A percentile compares a stretch with the other conserved stretches of the same genome.
These are phyloP conservation scores for Fusarium irregulare DNA, from an alignment of 2,329 filamentous ascomycete genomes.

Conservation along the genomic window DNA sequence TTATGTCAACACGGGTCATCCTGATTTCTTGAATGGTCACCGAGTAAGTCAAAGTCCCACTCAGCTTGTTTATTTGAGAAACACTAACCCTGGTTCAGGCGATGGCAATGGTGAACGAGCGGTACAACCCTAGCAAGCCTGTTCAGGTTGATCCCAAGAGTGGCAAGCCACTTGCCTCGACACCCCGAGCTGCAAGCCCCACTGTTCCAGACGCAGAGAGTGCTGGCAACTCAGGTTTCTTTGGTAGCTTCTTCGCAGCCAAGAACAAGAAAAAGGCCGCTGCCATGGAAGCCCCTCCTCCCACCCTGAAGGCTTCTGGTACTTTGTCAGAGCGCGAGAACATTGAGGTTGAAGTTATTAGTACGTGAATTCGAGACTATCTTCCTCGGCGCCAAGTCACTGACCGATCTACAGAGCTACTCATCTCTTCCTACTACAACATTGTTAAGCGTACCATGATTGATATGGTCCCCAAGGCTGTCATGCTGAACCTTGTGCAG, in stretches of 20 bases:
- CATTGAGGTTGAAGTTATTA: conserved; percentile 98
- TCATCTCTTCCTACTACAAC: conserved; percentile 97
- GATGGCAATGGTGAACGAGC: conserved; percentile 98
- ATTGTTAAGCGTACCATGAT: conserved; percentile 99
- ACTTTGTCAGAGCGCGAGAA: conserved; percentile 93
- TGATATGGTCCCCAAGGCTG: conserved; percentile 99
- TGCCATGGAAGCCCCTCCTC: conserved; percentile 96
- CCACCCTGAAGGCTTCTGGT: conserved; percentile 92
- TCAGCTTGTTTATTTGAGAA: not conserved
- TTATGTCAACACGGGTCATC: conserved; percentile 98
- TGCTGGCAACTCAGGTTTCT: conserved; percentile 81
- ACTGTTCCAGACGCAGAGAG: conserved; percentile 66
- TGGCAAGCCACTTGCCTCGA: conserved; percentile 83
- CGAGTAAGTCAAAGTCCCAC: conserved; percentile 66
- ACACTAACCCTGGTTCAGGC: conserved; percentile 63
- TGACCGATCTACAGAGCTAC: conserved; percentile 71
- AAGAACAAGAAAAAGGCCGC: conserved; percentile 99
- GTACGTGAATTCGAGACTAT: conserved; percentile 63
- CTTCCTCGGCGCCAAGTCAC: not conserved
- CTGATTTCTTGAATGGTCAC: conserved; percentile 96
- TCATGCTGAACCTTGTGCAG: conserved; percentile 97
- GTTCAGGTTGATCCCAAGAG: conserved; percentile 98
- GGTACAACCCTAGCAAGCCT: conserved; percentile 82
- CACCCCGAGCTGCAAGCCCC: conserved; percentile 81
- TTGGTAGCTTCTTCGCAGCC: conserved; percentile 97